phyloP scores from a whole-genome alignment of 345 rosid genomes.

The Turritis glabra region DNA sequence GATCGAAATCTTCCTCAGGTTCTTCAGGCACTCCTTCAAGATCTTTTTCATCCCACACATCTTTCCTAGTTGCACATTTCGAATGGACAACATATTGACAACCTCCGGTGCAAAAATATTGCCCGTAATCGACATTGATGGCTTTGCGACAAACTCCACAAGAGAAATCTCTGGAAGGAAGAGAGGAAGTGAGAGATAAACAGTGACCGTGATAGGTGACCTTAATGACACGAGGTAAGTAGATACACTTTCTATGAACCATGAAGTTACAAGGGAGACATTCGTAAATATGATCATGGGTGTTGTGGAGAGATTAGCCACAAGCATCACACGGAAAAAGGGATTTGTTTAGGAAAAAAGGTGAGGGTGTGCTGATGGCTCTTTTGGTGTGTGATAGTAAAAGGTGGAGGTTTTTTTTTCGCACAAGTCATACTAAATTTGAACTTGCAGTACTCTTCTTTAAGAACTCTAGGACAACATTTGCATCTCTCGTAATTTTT shows the following conservation, averaged over 20 bases:
- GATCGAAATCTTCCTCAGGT: neutral
- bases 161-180: neutral
- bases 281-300: too few species aligned
- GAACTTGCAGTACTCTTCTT: too few species aligned
- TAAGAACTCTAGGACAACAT: too few species aligned
- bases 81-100: neutral
- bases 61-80: neutral
- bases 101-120: neutral
- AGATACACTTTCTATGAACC: too few species aligned
- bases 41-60: neutral
- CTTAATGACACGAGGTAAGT: too few species aligned
- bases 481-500: neutral
- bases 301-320: neutral
- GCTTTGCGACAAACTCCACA: neutral
- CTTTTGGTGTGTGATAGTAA: neutral
- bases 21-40: neutral
- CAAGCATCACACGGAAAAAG: neutral
- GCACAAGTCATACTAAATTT: fast-evolving
- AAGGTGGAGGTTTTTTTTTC: neutral
- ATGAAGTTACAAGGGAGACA: too few species aligned
- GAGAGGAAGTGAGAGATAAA: too few species aligned
- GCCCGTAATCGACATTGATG: neutral
- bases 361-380: neutral
- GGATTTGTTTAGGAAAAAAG: neutral
- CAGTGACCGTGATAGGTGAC: too few species aligned